Evolutionary conservation across 2,329 filamentous ascomycete species (phyloP).

Genomic region (Colletotrichum orbiculare): DNA sequence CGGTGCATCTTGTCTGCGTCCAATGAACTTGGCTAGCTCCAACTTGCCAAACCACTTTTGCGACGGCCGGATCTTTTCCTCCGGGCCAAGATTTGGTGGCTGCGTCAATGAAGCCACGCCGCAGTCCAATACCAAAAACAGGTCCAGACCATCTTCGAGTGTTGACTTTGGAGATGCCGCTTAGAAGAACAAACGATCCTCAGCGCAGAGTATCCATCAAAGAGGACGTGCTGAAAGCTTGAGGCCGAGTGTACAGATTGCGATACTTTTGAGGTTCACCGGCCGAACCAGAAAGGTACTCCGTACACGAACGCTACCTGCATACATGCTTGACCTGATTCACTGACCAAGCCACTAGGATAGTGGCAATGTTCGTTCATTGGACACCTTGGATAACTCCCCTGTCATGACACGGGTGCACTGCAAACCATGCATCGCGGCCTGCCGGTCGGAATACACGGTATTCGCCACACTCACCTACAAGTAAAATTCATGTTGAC

Average conservation of each 20-base stretch:
- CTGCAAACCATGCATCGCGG: slow-evolving; percentile 9
- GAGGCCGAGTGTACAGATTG: too few relatives aligned
- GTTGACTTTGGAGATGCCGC: background rate
- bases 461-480: slow-evolving; percentile 21
- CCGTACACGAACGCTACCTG: too few relatives aligned
- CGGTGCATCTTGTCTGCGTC: background rate
- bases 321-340: too few relatives aligned
- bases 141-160: background rate
- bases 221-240: too few relatives aligned
- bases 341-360: too few relatives aligned
- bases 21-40: slow-evolving; percentile 3
- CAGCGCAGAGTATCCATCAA: too few relatives aligned
- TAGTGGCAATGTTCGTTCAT: too few relatives aligned
- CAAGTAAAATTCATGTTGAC: slow-evolving; percentile 9
- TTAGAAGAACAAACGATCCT: background rate
- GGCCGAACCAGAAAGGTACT: too few relatives aligned
- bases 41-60: background rate
- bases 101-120: background rate
- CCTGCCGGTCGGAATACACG: slow-evolving; percentile 9
- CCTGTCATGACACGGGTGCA: background rate
- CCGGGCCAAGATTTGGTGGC: slow-evolving; percentile 5
- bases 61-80: slow-evolving; percentile 25
- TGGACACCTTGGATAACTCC: background rate
- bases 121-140: slow-evolving; percentile 2
- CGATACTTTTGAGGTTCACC: too few relatives aligned